A percentile compares a stretch with the other conserved stretches of the same genome.
phyloP scores from a whole-genome alignment of 257 asterid genomes.

The Solanum dulcamara region DNA sequence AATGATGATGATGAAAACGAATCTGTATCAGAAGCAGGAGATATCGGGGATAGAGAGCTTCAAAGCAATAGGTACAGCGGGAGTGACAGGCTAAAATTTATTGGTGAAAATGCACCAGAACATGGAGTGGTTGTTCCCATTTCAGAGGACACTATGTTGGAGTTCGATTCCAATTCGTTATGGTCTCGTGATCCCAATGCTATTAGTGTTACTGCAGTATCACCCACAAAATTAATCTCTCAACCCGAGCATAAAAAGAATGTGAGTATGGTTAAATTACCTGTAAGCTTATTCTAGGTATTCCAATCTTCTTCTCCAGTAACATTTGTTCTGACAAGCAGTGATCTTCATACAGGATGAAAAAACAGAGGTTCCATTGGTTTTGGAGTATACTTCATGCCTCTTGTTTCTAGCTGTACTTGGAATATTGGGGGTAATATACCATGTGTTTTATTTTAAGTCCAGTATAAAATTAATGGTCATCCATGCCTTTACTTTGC shows the following conservation, averaged over 20 bases:
- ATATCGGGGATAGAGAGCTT: conserved; percentile 81
- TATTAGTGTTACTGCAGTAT: background rate
- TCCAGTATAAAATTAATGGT: background rate
- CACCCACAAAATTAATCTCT: conserved; percentile 11
- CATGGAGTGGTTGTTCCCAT: conserved; percentile 34
- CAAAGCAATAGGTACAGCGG: conserved; percentile 37
- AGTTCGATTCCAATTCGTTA: background rate
- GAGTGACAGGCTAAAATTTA: conserved; percentile 37
- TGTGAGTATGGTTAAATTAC: conserved; percentile 18
- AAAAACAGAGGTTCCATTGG: conserved; percentile 27
- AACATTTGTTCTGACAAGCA: background rate
- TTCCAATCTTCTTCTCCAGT: background rate
- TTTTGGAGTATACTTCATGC: conserved; percentile 37
- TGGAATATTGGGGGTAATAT: conserved; percentile 59
- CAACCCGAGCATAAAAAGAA: conserved; percentile 20
- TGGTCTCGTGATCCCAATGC: background rate
- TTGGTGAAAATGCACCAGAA: conserved; percentile 27
- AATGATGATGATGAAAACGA: conserved; percentile 42
- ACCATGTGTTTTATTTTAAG: background rate
- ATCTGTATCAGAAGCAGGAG: conserved; percentile 80
- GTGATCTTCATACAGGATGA: conserved; percentile 23
- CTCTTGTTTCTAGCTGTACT: conserved; percentile 57
- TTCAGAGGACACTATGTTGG: conserved; percentile 17
- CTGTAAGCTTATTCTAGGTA: background rate
- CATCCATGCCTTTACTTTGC: background rate